A percentile compares a stretch with the other conserved stretches of the same genome.
Conservation (phyloP, 768 basidiomycete species). For the Zangia roseola region DNA sequence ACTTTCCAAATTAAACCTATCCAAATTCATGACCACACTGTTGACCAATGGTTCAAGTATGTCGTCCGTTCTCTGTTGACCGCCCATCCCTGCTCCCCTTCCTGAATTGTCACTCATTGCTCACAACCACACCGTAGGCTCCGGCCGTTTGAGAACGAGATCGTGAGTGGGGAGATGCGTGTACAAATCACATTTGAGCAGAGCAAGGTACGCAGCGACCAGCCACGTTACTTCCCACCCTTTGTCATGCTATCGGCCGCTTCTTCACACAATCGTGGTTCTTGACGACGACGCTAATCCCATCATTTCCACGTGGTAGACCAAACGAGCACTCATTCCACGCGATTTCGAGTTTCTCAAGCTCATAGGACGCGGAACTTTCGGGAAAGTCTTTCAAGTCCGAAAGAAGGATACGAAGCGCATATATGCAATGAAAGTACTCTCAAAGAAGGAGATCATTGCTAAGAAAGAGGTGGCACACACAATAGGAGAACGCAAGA, state of each 20-base stretch:
- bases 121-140: conserved; percentile 46
- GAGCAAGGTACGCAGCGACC: conserved; percentile 58
- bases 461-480: conserved; percentile 99
- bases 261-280: conserved; percentile 23
- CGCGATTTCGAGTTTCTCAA: conserved; percentile 98
- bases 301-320: conserved; percentile 43
- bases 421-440: conserved; percentile 99
- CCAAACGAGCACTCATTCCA: conserved; percentile 83
- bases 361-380: conserved; percentile 96
- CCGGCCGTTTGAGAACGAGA: conserved; percentile 72
- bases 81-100: conserved; percentile 9
- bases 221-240: conserved; percentile 23
- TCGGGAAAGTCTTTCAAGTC: conserved; percentile 98
- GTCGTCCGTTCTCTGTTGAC: conserved; percentile 35
- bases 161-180: conserved; percentile 90
- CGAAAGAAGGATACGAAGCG: conserved; percentile 97
- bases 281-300: conserved; percentile 20
- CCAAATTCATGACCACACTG: conserved; percentile 88
- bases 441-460: conserved; percentile 98
- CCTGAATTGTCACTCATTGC: conserved; percentile 11
- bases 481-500: conserved; percentile 99
- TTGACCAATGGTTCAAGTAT: conserved; percentile 97
- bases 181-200: conserved; percentile 94
- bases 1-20: conserved; percentile 88
- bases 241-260: conserved; percentile 22